These are phyloP conservation scores for Arthroderma sp. DNA, from an alignment of 2,329 filamentous ascomycete species.

Conservation along the genomic window DNA sequence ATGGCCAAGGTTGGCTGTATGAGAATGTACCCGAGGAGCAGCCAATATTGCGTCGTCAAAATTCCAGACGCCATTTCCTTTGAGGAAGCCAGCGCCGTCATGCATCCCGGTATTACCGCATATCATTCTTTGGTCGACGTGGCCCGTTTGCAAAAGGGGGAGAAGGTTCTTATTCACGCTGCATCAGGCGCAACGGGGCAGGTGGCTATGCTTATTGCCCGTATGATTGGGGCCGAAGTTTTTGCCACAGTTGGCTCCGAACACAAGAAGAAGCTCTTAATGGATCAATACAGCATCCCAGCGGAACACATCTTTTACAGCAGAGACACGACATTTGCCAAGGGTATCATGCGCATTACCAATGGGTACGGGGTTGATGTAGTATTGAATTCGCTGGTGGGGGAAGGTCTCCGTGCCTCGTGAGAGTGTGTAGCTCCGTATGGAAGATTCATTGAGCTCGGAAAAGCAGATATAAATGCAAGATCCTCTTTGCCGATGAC, in stretches of 20 bases:
- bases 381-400: slow-evolving; percentile 4
- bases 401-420: neutral
- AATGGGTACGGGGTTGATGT: slow-evolving; percentile 6
- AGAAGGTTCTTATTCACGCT: slow-evolving; percentile 12
- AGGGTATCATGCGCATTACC: slow-evolving; percentile 1
- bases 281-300: slow-evolving; percentile 3
- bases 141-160: slow-evolving; percentile 10
- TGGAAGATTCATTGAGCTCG: slow-evolving; percentile 7
- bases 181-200: slow-evolving; percentile 12
- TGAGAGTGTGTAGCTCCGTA: slow-evolving; percentile 7
- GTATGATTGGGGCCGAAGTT: slow-evolving; percentile 10
- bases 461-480: neutral
- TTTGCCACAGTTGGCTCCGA: slow-evolving; percentile 8
- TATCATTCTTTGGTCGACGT: slow-evolving; percentile 11
- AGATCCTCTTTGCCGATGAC: neutral
- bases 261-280: slow-evolving; percentile 5
- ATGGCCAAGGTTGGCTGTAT: slow-evolving; percentile 4
- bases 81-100: slow-evolving; percentile 4
- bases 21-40: slow-evolving; percentile 6
- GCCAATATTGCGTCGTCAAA: slow-evolving; percentile 2
- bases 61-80: slow-evolving; percentile 5
- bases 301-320: slow-evolving; percentile 7
- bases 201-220: slow-evolving; percentile 11
- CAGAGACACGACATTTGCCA: neutral
- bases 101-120: slow-evolving; percentile 8